These are phyloP conservation scores for Kurtzmaniella quercitrusa DNA, from an alignment of 1,139 yeast species.

Conservation along the genomic window DNA sequence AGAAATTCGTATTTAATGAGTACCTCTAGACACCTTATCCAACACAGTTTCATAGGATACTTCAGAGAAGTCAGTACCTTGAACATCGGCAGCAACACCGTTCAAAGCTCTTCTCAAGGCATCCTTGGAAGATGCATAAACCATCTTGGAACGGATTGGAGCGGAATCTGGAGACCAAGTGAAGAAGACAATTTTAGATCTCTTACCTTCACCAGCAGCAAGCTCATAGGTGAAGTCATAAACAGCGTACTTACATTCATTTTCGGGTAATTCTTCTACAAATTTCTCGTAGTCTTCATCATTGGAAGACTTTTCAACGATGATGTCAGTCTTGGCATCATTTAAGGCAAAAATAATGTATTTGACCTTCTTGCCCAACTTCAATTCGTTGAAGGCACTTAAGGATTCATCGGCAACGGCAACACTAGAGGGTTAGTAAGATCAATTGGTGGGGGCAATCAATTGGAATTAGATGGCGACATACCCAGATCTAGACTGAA, in stretches of 20 bases:
- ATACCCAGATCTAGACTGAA: conserved; percentile 67
- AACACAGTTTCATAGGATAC: conserved; percentile 90
- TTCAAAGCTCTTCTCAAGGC: conserved; percentile 95
- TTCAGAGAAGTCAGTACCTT: conserved; percentile 97
- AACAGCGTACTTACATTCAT: conserved; percentile 93
- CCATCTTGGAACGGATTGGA: conserved; percentile 92
- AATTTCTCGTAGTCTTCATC: conserved; percentile 76
- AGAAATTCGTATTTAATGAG: conserved; percentile 22
- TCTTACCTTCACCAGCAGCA: conserved; percentile 88
- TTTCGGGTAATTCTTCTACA: conserved; percentile 85
- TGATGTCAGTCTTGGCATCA: conserved; percentile 82
- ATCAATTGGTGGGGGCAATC: background rate
- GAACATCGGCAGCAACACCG: conserved; percentile 91
- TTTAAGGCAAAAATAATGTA: conserved; percentile 77
- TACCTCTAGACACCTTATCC: conserved; percentile 82
- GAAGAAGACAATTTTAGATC: conserved; percentile 88
- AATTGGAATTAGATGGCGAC: conserved; percentile 17
- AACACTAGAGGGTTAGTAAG: conserved; percentile 47
- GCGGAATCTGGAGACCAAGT: conserved; percentile 99
- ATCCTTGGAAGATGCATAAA: conserved; percentile 95
- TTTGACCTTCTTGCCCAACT: conserved; percentile 88
- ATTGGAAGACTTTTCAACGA: conserved; percentile 80
- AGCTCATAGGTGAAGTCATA: conserved; percentile 95
- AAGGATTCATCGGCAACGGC: conserved; percentile 94
- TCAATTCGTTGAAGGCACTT: conserved; percentile 89